Evolutionary conservation across 2,329 filamentous ascomycete species (phyloP), one percentile per base, ranked within the genome.

Genomic region (Cryphonectria naterciae): DNA sequence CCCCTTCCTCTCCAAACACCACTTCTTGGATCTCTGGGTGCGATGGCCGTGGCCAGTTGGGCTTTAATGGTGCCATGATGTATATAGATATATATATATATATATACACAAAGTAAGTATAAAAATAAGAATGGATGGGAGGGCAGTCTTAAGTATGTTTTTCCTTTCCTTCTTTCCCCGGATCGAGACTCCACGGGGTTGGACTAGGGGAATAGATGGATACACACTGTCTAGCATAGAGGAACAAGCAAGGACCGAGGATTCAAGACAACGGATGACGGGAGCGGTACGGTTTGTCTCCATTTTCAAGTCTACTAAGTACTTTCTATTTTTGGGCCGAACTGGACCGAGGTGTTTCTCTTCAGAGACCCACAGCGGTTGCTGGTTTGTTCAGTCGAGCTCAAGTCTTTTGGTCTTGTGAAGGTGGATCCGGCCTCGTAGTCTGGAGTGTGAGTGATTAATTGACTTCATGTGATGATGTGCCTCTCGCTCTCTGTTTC

Each of bases 11-110:
- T 76, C 85, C 84, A 78, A 85, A 80, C 75, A 88, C 78, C 76
- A 91, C 87, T 72, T 88, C 81, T 77, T 89, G 88, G 75, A 89
- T 80, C 61, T 82, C 77, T 15, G 87, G 85, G 79, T 91, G 88
- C 52, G 88, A 90, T 70, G 88, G 88, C 77, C 87, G 88, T 7
- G 78, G 74, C 88, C 89, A 91, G 80, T 85, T 82, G 68, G 88
- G 88, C 73, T 79, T 86, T 68, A 90, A 80, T 67, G 88, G 87
- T 70, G 87, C 83, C 86, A 89, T 87, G 78, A 77, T 76, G 69
- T 67, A 28, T 49, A 35, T 19, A n/a, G 5, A 8, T n/a, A 6
- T 39, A 17, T 49, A 22, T 22, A 17, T 49, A 22, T 22, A 46
- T 4, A 15, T 13, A 11, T 41, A 22, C 22, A 15, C 8, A 15